A percentile compares a stretch with the other conserved stretches of the same genome.
phyloP scores from a whole-genome alignment of 345 rosid genomes.

The Firmiana major region DNA sequence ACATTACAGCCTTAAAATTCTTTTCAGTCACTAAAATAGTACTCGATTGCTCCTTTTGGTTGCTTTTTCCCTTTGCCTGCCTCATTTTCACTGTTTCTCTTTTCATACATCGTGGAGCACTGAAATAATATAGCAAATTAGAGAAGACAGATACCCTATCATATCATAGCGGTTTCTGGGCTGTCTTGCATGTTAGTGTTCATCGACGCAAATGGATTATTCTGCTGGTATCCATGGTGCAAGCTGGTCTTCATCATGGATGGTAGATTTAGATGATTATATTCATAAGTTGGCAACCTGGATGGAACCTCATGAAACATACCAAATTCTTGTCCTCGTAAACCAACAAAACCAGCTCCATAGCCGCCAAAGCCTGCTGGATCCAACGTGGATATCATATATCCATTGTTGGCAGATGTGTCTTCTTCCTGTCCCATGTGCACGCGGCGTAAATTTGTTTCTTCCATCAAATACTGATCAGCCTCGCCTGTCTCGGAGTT shows the following conservation, averaged over 20 bases:
- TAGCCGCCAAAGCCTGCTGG: constrained; percentile 15
- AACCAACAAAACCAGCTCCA: constrained; percentile 14
- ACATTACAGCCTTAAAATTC: not conserved
- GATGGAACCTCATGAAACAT: constrained; percentile 11
- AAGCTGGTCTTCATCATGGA: constrained; percentile 10
- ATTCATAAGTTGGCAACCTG: constrained; percentile 16
- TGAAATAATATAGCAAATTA: not conserved
- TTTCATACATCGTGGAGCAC: not conserved
- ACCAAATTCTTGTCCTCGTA: constrained; percentile 10
- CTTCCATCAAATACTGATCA: too few relatives aligned
- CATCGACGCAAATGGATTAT: constrained; percentile 20
- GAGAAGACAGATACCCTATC: constrained; percentile 9
- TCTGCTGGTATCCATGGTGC: constrained; percentile 14
- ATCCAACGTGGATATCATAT: constrained; percentile 8
- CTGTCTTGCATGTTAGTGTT: constrained; percentile 13
- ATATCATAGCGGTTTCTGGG: not conserved
- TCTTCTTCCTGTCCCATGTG: constrained; percentile 9
- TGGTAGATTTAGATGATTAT: not conserved
- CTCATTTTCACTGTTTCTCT: not conserved
- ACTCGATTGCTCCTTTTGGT: not conserved
- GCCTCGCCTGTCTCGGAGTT: too few relatives aligned
- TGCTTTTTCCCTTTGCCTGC: not conserved
- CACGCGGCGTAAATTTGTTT: not conserved
- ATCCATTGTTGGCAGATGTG: not conserved
- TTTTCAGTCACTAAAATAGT: not conserved